phyloP scores from a whole-genome alignment of 192 early-diverging fungal genomes.

The Chytriomyces sp. region DNA sequence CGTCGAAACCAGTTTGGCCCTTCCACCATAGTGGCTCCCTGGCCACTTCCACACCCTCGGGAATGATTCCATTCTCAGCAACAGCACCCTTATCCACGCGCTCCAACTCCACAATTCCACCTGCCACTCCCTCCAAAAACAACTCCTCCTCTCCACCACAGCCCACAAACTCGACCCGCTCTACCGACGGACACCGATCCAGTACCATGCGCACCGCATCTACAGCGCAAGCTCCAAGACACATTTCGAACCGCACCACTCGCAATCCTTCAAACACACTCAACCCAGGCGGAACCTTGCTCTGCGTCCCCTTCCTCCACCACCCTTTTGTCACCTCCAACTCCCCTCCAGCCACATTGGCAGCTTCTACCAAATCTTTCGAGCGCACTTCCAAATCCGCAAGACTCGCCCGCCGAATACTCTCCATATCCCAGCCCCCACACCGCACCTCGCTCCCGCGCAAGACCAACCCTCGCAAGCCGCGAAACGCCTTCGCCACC shows the following conservation, averaged over 20 bases:
- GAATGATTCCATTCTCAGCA: not conserved
- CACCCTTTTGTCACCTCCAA: not conserved
- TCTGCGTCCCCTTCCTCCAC: not conserved
- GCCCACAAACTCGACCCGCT: constrained; percentile 34
- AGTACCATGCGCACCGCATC: constrained; percentile 34
- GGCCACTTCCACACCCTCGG: not conserved
- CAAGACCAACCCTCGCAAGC: constrained; percentile 21
- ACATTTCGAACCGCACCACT: constrained; percentile 34
- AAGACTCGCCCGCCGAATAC: constrained; percentile 10
- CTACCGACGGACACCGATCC: constrained; percentile 29
- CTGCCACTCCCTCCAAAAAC: constrained; percentile 25
- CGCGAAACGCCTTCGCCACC: constrained; percentile 29
- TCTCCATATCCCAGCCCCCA: constrained; percentile 31
- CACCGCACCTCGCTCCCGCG: constrained; percentile 28
- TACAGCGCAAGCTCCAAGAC: constrained; percentile 13
- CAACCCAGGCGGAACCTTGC: not conserved
- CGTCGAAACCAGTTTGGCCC: constrained; percentile 1
- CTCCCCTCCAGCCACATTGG: not conserved
- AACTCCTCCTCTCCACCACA: constrained; percentile 15
- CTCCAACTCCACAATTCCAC: constrained; percentile 24
- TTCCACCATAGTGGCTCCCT: constrained; percentile 15
- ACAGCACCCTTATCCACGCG: not conserved
- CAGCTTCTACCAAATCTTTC: not conserved
- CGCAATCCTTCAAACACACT: constrained; percentile 7
- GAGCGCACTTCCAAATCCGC: not conserved